A percentile compares a stretch with the other conserved stretches of the same genome.
Conservation (phyloP, 192 early-diverging fungal species). For the Coemansia sp. region DNA sequence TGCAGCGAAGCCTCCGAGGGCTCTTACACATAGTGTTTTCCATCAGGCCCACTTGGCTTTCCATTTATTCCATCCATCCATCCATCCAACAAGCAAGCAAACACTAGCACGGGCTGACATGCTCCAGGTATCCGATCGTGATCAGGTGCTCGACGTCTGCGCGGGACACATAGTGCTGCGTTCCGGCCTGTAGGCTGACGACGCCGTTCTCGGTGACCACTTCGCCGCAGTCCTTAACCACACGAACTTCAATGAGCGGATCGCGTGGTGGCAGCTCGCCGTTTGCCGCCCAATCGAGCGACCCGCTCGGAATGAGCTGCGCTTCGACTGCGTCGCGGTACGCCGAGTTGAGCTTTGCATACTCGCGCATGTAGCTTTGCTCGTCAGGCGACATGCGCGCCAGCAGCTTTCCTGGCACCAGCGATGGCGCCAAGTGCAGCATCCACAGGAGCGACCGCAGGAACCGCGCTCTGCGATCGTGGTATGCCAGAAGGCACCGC, state of each 20-base stretch:
- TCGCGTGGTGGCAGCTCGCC: slow-evolving; percentile 86
- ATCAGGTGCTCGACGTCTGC: slow-evolving; percentile 92
- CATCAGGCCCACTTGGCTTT: background rate
- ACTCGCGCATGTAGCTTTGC: slow-evolving; percentile 56
- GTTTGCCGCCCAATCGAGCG: slow-evolving; percentile 74
- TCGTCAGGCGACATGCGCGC: slow-evolving; percentile 34
- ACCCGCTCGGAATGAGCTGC: slow-evolving; percentile 46
- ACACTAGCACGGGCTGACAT: slow-evolving; percentile 58
- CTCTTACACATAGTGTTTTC: background rate
- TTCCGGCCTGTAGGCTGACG: slow-evolving; percentile 73
- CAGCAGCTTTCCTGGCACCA: slow-evolving; percentile 26
- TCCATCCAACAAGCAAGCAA: background rate
- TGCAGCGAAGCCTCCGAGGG: too few relatives aligned
- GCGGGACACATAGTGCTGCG: slow-evolving; percentile 83
- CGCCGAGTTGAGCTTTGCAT: slow-evolving; percentile 64
- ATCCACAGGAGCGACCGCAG: slow-evolving; percentile 64
- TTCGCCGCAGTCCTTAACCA: slow-evolving; percentile 87
- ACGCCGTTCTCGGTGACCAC: slow-evolving; percentile 85
- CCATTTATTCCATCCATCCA: background rate
- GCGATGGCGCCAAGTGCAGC: slow-evolving; percentile 45
- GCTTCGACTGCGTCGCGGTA: slow-evolving; percentile 61
- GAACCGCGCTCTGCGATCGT: slow-evolving; percentile 71
- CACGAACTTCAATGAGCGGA: slow-evolving; percentile 89
- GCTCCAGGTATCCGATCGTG: slow-evolving; percentile 78
- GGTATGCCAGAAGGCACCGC: slow-evolving; percentile 88